Evolutionary conservation across 495 filamentous ascomycete genomes (phyloP), one percentile per base, ranked within the genome.

Genomic region (Jackrogersella minutella): DNA sequence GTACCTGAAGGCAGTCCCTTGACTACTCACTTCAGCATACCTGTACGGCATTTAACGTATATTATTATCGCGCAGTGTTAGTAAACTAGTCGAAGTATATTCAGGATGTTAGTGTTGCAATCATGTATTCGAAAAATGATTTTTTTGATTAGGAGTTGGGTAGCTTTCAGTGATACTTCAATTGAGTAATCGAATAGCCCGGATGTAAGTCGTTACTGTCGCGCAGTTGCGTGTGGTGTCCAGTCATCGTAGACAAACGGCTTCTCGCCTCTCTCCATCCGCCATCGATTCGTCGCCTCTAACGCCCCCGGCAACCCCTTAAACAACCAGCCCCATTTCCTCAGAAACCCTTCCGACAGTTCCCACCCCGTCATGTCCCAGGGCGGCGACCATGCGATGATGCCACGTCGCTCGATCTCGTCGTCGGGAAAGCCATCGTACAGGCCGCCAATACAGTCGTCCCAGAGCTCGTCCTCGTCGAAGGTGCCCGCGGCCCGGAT

Each of bases 261-360:
- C 33, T 77, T 73, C 63, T 78, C 74, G 11, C 78, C 72, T 60
- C 77, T 78, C 70, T 70, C 43, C n/a, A 26, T 63, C 64, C 78
- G 69, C 79, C 78, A 82, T 22, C 69, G 62, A 74, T 82, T 80
- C n/a, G 78, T 81, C 62, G 74, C 73, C 58, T 76, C 73, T 40
- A 81, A 63, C 37, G 67, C 41, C 52, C 68, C 76, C 50, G 68
- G 64, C 19, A 73, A 64, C 17, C 74, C 78, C 43, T 69, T 59
- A 33, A 80, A 39, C 66, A 77, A 68, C 76, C 74, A 80, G 30
- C 76, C 73, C 80, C 80, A 82, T 69, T 78, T 81, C 56, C 51
- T 72, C 64, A 80, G 43, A 74, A 82, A 82, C 30, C 78, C 79
- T 70, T 79, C 76, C 33, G 77, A 75, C 69, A 81, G 75, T 66